Evolutionary conservation across 1,284 basidiomycete species (phyloP).

Genomic region (Irpex sp.): DNA sequence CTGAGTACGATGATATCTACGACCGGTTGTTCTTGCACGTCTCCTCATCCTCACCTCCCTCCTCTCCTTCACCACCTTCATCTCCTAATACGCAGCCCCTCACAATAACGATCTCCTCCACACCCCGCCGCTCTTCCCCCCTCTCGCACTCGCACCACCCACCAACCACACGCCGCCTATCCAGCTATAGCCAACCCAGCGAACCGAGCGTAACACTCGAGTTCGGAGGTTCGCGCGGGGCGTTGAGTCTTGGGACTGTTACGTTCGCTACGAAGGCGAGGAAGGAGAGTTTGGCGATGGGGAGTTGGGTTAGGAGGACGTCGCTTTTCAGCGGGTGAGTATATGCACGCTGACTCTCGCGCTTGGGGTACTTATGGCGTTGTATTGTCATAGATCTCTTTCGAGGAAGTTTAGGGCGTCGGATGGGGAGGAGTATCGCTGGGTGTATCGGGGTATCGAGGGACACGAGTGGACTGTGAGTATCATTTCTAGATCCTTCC

Average conservation of each 20-base stretch:
- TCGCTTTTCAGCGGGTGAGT: slow-evolving; percentile 59
- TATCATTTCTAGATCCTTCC: too few relatives aligned
- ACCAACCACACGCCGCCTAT: slow-evolving; percentile 30
- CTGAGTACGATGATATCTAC: slow-evolving; percentile 71
- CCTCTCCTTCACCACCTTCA: neutral
- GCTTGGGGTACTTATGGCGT: slow-evolving; percentile 1
- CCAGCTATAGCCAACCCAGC: slow-evolving; percentile 20
- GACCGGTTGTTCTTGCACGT: slow-evolving; percentile 66
- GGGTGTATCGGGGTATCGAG: slow-evolving; percentile 45
- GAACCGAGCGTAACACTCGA: slow-evolving; percentile 47
- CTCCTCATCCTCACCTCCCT: too few relatives aligned
- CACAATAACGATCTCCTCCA: slow-evolving; percentile 45
- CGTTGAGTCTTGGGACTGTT: too few relatives aligned
- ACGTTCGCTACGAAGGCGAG: too few relatives aligned
- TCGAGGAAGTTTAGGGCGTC: slow-evolving; percentile 59
- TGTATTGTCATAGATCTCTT: slow-evolving; percentile 39
- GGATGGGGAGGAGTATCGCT: slow-evolving; percentile 62
- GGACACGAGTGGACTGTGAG: slow-evolving; percentile 56
- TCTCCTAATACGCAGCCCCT: too few relatives aligned
- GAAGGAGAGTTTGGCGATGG: slow-evolving; percentile 40
- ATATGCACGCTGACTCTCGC: slow-evolving; percentile 4
- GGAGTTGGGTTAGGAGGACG: slow-evolving; percentile 53
- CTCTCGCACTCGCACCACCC: slow-evolving; percentile 27
- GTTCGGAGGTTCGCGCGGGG: too few relatives aligned
- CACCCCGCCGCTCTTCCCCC: slow-evolving; percentile 58